phyloP scores from a whole-genome alignment of 768 basidiomycete species.

The Leccinum aurantiacum region DNA sequence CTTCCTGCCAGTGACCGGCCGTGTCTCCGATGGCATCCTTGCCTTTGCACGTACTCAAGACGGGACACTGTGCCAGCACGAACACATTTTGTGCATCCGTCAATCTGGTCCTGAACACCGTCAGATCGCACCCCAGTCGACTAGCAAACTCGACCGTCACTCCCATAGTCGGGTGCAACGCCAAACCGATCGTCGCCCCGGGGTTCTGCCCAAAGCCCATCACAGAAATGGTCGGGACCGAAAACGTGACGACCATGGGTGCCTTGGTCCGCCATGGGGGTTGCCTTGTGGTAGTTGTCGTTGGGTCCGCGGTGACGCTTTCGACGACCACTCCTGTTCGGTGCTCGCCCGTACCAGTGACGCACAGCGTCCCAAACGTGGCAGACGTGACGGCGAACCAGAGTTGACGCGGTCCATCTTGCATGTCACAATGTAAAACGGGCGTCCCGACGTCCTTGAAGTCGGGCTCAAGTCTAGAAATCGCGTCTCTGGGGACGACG shows the following conservation, averaged over 20 bases:
- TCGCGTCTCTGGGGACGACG: slow-evolving; percentile 30
- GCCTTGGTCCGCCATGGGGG: slow-evolving; percentile 19
- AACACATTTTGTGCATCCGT: slow-evolving; percentile 18
- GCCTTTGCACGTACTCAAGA: background rate
- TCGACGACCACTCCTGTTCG: slow-evolving; percentile 12
- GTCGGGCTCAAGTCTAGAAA: slow-evolving; percentile 14
- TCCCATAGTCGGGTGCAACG: slow-evolving; percentile 12
- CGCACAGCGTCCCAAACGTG: slow-evolving; percentile 20
- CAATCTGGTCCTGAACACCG: slow-evolving; percentile 18
- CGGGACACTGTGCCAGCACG: slow-evolving; percentile 17
- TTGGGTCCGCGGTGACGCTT: background rate
- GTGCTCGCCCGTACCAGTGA: slow-evolving; percentile 21
- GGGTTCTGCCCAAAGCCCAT: slow-evolving; percentile 13
- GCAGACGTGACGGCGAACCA: slow-evolving; percentile 22
- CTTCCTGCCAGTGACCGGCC: slow-evolving; percentile 8
- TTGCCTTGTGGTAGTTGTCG: background rate
- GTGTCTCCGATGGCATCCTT: background rate
- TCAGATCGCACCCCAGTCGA: slow-evolving; percentile 15
- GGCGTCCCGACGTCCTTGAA: slow-evolving; percentile 7
- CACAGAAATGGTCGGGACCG: slow-evolving; percentile 7
- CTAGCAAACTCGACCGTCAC: slow-evolving; percentile 9
- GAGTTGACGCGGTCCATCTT: slow-evolving; percentile 1
- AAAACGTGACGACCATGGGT: slow-evolving; percentile 25
- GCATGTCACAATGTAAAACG: slow-evolving; percentile 24
- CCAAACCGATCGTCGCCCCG: slow-evolving; percentile 15